Evolutionary conservation across 441 rosid genomes (phyloP).

Genomic region (Erodium moschatum): DNA sequence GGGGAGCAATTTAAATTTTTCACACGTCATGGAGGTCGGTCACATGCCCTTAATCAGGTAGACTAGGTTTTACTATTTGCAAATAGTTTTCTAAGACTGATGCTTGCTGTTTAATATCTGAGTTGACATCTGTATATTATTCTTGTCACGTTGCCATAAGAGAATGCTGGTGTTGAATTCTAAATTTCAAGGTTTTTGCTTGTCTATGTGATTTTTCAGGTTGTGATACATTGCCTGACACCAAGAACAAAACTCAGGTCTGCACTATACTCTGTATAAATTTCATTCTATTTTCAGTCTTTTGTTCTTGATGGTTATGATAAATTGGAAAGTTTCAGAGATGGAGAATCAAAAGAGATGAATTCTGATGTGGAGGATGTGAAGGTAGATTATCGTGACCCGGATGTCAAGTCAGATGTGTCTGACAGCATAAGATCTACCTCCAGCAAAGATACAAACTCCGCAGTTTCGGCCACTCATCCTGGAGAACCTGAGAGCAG

Average conservation of each 20-base stretch:
- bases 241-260: conserved; percentile 43
- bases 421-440: conserved; percentile 26
- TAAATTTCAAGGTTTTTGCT: conserved; percentile 7
- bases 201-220: conserved; percentile 28
- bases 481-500: conserved; percentile 25
- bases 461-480: conserved; percentile 19
- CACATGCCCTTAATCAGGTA: background rate
- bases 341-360: conserved; percentile 28
- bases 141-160: background rate
- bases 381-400: conserved; percentile 20
- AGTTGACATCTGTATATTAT: background rate
- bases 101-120: background rate
- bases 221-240: conserved; percentile 42
- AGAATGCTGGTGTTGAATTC: background rate
- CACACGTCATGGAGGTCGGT: background rate
- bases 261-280: conserved; percentile 6
- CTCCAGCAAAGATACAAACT: conserved; percentile 23
- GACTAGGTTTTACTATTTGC: background rate
- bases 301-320: conserved; percentile 12
- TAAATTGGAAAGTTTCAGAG: conserved; percentile 25
- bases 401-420: conserved; percentile 32
- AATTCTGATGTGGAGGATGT: conserved; percentile 22
- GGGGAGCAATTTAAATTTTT: background rate
- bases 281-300: background rate
- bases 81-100: background rate